Base-by-base conservation (phyloP, 2,329 filamentous ascomycete genomes). In the Xylariaceae sp. region DNA sequence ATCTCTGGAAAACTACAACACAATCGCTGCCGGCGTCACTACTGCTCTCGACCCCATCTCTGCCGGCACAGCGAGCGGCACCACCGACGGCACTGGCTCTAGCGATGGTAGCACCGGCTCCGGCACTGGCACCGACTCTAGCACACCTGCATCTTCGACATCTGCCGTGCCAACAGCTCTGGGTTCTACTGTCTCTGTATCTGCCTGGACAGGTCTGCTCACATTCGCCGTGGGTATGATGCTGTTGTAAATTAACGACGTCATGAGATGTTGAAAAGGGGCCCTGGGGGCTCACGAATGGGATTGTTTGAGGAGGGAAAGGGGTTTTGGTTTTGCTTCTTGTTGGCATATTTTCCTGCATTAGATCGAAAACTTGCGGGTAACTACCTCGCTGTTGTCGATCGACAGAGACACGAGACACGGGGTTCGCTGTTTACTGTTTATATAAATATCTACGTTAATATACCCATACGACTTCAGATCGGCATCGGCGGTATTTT, bases 1-100 rank as follows among this genome's bases (percentile, higher is more conserved):
- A 56, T 78, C 79, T 33, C 72, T 86, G 13, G 64, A 69, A 2
- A 71, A 71, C 59, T 83, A 79, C 74, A 75, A 73, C 67, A 42
- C 56, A 2, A 55, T 71, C 33, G 75, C 78, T 28, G 61, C 66
- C 33, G 22, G 47, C 10, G 66, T 64, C 4, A 55, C 63, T 31
- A 68, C 62, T 39, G 67, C 70, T 52, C 55, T 69, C 10, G 68
- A 70, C 34, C 65, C 65, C 50, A 49, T 48, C 34, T 16, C 44
- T 1, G 14, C 16, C 17, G 50, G 43, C 28, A 28, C 19, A 42
- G 16, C 40, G 6, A 43, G 16, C 47, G 36, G 31, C 50, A 41
- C 22, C 45, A 19, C 44, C n/a, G 33, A 22, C 16, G 28, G 6
- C 28, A 11, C 6, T n/a, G 12, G 31, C 18, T 12, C 14, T 2